Evolutionary conservation across 345 rosid genomes (phyloP), one percentile per base, ranked within the genome.

Genomic region (Gynandropsis gynandra): DNA sequence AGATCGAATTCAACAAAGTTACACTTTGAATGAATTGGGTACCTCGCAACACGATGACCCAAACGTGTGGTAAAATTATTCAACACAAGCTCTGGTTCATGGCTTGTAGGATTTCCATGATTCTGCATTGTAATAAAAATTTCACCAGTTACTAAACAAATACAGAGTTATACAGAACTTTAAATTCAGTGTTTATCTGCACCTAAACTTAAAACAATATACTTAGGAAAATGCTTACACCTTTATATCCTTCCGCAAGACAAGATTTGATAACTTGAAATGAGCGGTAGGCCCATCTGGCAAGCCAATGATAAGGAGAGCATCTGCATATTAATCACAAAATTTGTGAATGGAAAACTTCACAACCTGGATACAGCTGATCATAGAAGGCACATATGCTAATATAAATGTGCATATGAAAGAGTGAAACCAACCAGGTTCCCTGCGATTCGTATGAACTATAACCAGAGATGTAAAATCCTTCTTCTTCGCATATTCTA

Each of bases 231-330:
- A 10, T 35, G 36, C 9, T 66, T 14, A 59, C 59, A 69, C 98
- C 98, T 88, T 93, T 53, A 88, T 85, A 43, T 93, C 94, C 70
- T 88, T 93, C 43, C 87, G 81, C 14, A 93, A 60, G 46, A 83
- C 82, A 50, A 93, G 94, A 55, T 70, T 77, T 9, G 97, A 85
- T 53, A 93, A 74, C 64, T 81, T 93, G 71, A 93, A 93, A 65
- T 88, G 94, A 18, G 99, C 99, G 21, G 99, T 88, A 35, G 99
- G 99, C 51, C 99, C 99, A 54, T 58, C 61, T 4, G 97, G 99
- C 76, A 93, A 76, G 43, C 90, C 81, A 27, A 85, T 80, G 43
- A 93, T 48, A 52, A 85, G 65, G 12, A 85, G 85, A 34, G 89
- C 97, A 76, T 93, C 99, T 92, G 53, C 62, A 59, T 5, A 46